Conservation (phyloP, 345 rosid genomes). For the Linum lewisii region DNA sequence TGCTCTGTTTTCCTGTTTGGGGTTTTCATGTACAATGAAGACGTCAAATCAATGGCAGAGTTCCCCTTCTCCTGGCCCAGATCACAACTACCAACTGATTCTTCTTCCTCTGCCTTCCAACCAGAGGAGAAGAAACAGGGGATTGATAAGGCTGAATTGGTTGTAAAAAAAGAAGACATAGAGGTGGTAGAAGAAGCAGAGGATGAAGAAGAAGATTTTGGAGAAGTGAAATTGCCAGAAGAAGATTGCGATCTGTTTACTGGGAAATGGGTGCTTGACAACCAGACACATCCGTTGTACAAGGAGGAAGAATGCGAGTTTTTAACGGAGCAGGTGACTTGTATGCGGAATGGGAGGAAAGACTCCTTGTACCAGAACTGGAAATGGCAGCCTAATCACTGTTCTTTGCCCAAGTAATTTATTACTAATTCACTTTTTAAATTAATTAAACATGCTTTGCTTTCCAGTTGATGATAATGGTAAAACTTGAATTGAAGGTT, state of each 20-base stretch:
- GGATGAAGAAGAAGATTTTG: not conserved
- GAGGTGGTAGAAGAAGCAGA: not conserved
- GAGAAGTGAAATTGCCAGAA: slow-evolving; percentile 7
- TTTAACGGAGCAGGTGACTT: slow-evolving; percentile 22
- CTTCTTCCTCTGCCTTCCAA: too few relatives aligned
- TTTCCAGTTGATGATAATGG: not conserved
- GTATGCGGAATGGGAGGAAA: slow-evolving; percentile 18
- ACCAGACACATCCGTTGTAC: slow-evolving; percentile 15
- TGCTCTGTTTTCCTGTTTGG: slow-evolving; percentile 12
- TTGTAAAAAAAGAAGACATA: too few relatives aligned
- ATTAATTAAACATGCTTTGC: not conserved
- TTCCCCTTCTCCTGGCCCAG: slow-evolving; percentile 2
- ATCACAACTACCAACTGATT: not conserved
- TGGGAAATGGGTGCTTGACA: slow-evolving; percentile 22
- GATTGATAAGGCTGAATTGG: not conserved
- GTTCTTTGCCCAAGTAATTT: slow-evolving; percentile 22
- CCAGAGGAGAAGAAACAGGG: not conserved
- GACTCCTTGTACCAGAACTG: slow-evolving; percentile 24
- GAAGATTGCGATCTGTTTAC: slow-evolving; percentile 16
- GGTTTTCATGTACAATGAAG: slow-evolving; percentile 1
- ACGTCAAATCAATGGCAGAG: slow-evolving; percentile 7
- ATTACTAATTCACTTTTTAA: not conserved
- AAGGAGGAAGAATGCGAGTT: slow-evolving; percentile 21
- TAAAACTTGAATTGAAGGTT: slow-evolving; percentile 28
- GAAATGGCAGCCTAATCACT: slow-evolving; percentile 27